phyloP scores from a whole-genome alignment of 352 stramenopile genomes.

The Phytophthora pistaciae region DNA sequence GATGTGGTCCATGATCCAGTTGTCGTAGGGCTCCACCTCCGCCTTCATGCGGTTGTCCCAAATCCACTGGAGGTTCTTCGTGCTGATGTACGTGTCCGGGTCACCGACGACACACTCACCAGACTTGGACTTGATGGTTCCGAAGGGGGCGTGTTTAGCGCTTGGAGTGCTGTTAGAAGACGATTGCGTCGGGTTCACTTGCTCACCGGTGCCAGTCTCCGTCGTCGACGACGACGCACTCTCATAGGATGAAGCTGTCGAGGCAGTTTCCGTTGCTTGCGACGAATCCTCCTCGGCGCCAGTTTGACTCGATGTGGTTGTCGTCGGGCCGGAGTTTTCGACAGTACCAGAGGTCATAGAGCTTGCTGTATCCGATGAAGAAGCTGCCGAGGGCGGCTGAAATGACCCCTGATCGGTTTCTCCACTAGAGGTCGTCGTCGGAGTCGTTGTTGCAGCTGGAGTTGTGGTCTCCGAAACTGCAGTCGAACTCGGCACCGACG shows the following conservation, averaged over 20 bases:
- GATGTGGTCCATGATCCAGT: constrained; percentile 45
- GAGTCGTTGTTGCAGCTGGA: not conserved
- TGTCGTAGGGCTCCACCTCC: constrained; percentile 8
- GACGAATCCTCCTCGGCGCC: not conserved
- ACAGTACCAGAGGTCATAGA: not conserved
- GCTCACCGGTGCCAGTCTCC: too few species aligned
- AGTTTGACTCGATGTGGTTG: not conserved
- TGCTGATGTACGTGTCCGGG: constrained; percentile 28
- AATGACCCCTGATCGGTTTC: not conserved
- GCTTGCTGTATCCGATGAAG: not conserved
- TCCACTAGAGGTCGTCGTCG: not conserved
- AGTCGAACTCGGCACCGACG: not conserved
- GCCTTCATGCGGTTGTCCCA: constrained; percentile 7
- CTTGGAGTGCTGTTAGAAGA: not conserved
- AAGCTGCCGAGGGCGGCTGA: not conserved
- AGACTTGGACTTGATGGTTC: constrained; percentile 26
- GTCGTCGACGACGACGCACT: too few species aligned
- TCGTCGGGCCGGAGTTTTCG: not conserved
- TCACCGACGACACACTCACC: constrained; percentile 29
- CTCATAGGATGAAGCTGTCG: not conserved
- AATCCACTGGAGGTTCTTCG: constrained; percentile 20
- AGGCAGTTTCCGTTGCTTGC: not conserved
- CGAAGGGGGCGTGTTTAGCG: constrained; percentile 27
- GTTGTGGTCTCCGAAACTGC: not conserved
- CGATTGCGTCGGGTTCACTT: too few species aligned